Base-by-base conservation (phyloP, 495 filamentous ascomycete species). In the Glonium stellatum region DNA sequence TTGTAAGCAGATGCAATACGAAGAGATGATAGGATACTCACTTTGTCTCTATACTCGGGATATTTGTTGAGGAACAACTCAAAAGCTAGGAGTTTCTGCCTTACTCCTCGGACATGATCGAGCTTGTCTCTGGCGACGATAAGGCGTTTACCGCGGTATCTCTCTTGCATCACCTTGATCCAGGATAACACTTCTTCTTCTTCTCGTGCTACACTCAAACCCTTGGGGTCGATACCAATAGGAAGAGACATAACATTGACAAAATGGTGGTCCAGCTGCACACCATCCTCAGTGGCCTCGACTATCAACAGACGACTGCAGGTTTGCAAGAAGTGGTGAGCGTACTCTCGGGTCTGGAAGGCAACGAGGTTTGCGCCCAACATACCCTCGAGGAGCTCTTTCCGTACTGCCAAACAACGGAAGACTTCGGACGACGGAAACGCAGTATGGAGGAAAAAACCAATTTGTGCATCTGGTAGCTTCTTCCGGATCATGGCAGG, bases 381-480 rank as follows among this genome's bases (percentile, higher is more conserved):
- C 74, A 97, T 89, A 41, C 92, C 92, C 62, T 96, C 87, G 0
- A 97, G 79, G 9, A 97, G 79, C 70, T 92, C 79, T 62, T 87
- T 89, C 54, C 92, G 88, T 10, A 87, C 81, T 1, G 91, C 87
- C 10, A 96, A 76, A 69, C 91, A 97, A 13, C 90, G 82, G 75
- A 97, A 96, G 5, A 97, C 87, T 68, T 97, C 92, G 8, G 92
- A 96, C 0, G 92, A 96, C 0, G 92, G 92, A 71, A 97, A 97
- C 4, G 92, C 89, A 55, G 92, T 88, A 69, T 97, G 92, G 44
- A 97, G 76, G 73, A 97, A 97, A 73, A 97, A 92, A 25, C 92
- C 91, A 70, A 97, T 96, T 72, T 92, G 85, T 23, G 90, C 90
- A 64, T 96, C 88, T 0, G 92, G 90, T 1, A 86, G 74, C 50